These are phyloP conservation scores for Puccinia brachypodii DNA, from an alignment of 1,284 basidiomycete species.

Conservation along the genomic window DNA sequence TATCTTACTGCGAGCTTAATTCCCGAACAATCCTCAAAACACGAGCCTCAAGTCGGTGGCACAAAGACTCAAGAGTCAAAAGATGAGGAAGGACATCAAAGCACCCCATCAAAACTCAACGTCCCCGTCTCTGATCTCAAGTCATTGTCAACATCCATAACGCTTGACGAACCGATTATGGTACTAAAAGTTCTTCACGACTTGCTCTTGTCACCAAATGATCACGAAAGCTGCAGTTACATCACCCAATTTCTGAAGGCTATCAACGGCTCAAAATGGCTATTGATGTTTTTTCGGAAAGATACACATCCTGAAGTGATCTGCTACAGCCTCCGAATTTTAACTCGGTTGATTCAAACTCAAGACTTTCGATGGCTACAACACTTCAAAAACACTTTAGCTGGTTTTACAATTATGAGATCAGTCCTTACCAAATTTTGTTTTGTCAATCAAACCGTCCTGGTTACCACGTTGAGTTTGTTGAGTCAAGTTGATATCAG, in stretches of 20 bases:
- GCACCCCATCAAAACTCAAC: not conserved
- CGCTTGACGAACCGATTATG: slow-evolving; percentile 65
- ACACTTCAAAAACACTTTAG: slow-evolving; percentile 39
- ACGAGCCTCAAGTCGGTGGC: slow-evolving; percentile 4
- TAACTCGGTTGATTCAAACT: slow-evolving; percentile 63
- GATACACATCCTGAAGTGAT: slow-evolving; percentile 66
- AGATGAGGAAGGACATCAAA: not conserved
- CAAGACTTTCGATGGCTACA: slow-evolving; percentile 42
- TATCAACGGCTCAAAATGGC: slow-evolving; percentile 72
- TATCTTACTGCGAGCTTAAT: slow-evolving; percentile 81
- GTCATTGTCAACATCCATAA: slow-evolving; percentile 51
- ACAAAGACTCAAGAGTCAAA: not conserved
- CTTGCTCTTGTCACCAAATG: slow-evolving; percentile 63
- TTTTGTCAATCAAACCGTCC: slow-evolving; percentile 32
- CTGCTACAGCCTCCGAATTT: slow-evolving; percentile 63
- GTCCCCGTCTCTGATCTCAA: slow-evolving; percentile 31
- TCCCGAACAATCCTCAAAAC: slow-evolving; percentile 55
- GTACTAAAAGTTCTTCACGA: slow-evolving; percentile 66
- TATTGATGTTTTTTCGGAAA: slow-evolving; percentile 70
- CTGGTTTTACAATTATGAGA: slow-evolving; percentile 43
- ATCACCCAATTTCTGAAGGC: slow-evolving; percentile 67
- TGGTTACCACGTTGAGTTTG: slow-evolving; percentile 44
- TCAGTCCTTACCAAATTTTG: slow-evolving; percentile 40
- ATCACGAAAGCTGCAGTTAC: slow-evolving; percentile 51
- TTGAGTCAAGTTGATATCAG: slow-evolving; percentile 45